Evolutionary conservation across 1,284 basidiomycete species (phyloP).

Genomic region (Austroboletus rostrupii): DNA sequence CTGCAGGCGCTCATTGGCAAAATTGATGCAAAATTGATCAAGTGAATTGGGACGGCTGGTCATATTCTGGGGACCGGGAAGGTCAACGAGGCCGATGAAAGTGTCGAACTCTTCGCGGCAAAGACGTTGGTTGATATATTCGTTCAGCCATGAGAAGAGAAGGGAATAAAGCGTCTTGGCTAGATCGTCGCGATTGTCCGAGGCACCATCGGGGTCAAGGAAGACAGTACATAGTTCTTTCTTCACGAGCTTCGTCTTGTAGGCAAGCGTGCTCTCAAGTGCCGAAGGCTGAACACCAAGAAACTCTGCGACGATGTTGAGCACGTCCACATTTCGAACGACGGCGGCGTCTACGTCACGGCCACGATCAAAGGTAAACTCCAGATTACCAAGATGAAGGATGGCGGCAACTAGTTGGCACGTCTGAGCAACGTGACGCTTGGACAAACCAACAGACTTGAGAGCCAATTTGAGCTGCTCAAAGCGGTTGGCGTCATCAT

Average conservation of each 20-base stretch:
- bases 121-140: conserved; percentile 91
- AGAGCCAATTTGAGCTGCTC: conserved; percentile 92
- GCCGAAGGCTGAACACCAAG: conserved; percentile 76
- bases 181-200: conserved; percentile 89
- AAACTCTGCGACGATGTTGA: conserved; percentile 85
- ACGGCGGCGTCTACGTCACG: conserved; percentile 87
- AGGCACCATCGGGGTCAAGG: conserved; percentile 90
- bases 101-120: conserved; percentile 88
- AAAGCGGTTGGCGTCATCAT: conserved; percentile 80
- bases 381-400: conserved; percentile 92
- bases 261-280: conserved; percentile 84
- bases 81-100: conserved; percentile 93
- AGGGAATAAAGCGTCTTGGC: conserved; percentile 60
- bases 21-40: conserved; percentile 96
- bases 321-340: conserved; percentile 76
- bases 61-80: conserved; percentile 91
- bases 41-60: conserved; percentile 84
- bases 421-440: conserved; percentile 89
- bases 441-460: conserved; percentile 89
- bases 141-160: conserved; percentile 78
- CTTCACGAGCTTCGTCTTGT: conserved; percentile 89
- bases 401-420: conserved; percentile 94
- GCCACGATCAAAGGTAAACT: conserved; percentile 82
- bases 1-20: conserved; percentile 89
- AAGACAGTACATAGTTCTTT: conserved; percentile 96